These are phyloP conservation scores for Myrica gale DNA, from an alignment of 306 rosid genomes.

Conservation along the genomic window DNA sequence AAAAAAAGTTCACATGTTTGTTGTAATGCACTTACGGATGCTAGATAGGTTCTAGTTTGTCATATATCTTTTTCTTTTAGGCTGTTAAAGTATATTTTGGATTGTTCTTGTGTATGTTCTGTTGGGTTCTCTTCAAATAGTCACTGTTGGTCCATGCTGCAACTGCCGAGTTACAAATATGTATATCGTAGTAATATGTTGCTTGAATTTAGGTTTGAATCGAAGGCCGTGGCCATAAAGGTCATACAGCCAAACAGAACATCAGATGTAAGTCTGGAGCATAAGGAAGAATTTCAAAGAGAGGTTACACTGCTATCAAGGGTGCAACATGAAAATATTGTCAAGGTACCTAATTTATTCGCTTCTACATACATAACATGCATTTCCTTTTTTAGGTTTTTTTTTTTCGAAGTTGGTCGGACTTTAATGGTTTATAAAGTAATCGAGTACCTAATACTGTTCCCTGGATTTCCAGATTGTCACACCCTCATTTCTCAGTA, in stretches of 20 bases:
- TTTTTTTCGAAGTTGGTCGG: too few species aligned
- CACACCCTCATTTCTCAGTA: too few species aligned
- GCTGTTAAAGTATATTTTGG: background rate
- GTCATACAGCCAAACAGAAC: constrained; percentile 32
- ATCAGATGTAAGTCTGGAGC: constrained; percentile 27
- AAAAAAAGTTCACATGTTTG: background rate
- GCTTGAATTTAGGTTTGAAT: constrained; percentile 41
- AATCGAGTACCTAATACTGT: too few species aligned
- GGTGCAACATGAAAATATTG: constrained; percentile 45
- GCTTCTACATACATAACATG: background rate
- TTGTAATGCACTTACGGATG: background rate
- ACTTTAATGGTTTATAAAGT: too few species aligned
- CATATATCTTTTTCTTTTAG: too few species aligned
- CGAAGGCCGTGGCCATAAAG: constrained; percentile 49
- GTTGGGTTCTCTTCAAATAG: background rate
- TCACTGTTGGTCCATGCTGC: constrained; percentile 7
- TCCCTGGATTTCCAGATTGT: too few species aligned
- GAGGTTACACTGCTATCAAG: constrained; percentile 50
- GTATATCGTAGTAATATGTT: constrained; percentile 9
- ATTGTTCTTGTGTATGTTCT: background rate
- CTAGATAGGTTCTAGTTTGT: background rate
- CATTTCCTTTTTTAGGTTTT: too few species aligned
- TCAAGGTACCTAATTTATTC: constrained; percentile 39
- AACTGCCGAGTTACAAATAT: constrained; percentile 1
- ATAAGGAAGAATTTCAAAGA: constrained; percentile 49